A percentile compares a stretch with the other conserved stretches of the same genome.
Conservation (phyloP, 2,329 filamentous ascomycete genomes). For the Coniochaeta pulveracea region DNA sequence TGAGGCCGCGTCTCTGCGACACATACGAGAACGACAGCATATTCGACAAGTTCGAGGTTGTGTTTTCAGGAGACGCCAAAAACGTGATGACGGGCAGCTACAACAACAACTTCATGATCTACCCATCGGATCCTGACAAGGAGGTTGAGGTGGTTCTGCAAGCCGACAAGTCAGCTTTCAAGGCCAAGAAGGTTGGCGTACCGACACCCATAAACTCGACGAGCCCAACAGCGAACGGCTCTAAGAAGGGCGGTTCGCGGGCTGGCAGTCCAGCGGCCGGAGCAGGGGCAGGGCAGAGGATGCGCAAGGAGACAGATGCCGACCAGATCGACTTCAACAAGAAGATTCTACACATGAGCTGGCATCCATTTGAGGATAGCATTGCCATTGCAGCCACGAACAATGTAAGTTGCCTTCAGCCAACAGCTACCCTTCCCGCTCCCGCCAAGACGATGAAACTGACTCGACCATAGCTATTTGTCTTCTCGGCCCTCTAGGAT, state of each 20-base stretch:
- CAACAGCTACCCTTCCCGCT: too few relatives aligned
- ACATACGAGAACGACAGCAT: slow-evolving; percentile 99
- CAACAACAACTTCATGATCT: slow-evolving; percentile 99
- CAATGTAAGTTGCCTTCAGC: slow-evolving; percentile 72
- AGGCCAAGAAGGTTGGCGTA: slow-evolving; percentile 98
- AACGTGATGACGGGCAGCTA: slow-evolving; percentile 99
- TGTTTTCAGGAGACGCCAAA: slow-evolving; percentile 95
- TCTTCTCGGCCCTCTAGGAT: slow-evolving; percentile 20
- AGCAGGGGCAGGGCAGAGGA: slow-evolving; percentile 72
- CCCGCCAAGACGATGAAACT: too few relatives aligned
- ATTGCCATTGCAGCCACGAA: slow-evolving; percentile 99
- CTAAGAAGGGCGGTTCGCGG: slow-evolving; percentile 81
- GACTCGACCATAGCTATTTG: slow-evolving; percentile 23
- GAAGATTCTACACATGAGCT: slow-evolving; percentile 99
- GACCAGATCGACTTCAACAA: slow-evolving; percentile 99
- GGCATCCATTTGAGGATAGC: slow-evolving; percentile 99
- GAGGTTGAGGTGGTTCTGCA: slow-evolving; percentile 96
- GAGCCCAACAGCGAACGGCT: slow-evolving; percentile 59
- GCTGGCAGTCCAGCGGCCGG: slow-evolving; percentile 76
- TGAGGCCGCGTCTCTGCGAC: slow-evolving; percentile 87
- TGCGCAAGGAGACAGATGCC: slow-evolving; percentile 98
- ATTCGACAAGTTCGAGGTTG: slow-evolving; percentile 99
- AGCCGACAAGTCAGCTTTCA: slow-evolving; percentile 98
- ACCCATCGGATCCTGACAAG: slow-evolving; percentile 89
- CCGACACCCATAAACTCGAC: slow-evolving; percentile 89